Percentiles rank a stretch among this genome's conserved stretches.
phyloP scores from a whole-genome alignment of 1,284 basidiomycete genomes.

The Fistulina hepatica region DNA sequence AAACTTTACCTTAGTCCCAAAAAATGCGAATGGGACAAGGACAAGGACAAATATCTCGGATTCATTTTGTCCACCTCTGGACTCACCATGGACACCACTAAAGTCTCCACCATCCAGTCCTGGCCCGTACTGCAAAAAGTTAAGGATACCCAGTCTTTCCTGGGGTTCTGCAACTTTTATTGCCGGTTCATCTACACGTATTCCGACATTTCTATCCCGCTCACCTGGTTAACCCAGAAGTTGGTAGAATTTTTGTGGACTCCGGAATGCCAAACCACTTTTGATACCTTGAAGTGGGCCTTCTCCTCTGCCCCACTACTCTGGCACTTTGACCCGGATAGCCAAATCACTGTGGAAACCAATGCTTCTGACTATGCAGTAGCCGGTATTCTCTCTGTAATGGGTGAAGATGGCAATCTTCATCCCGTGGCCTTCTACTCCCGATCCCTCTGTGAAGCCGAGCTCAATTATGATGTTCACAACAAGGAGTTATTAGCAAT shows the following conservation, averaged over 20 bases:
- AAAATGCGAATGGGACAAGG: constrained; percentile 17
- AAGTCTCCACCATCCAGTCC: constrained; percentile 24
- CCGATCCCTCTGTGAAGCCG: constrained; percentile 19
- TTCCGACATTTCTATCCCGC: constrained; percentile 22
- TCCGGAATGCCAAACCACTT: constrained; percentile 15
- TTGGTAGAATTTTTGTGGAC: constrained; percentile 17
- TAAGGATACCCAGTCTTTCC: constrained; percentile 7
- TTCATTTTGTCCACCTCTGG: constrained; percentile 24
- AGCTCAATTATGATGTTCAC: constrained; percentile 33
- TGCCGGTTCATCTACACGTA: constrained; percentile 29
- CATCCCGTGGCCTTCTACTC: constrained; percentile 27
- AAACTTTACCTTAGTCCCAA: constrained; percentile 19
- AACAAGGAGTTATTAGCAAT: constrained; percentile 31
- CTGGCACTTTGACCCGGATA: constrained; percentile 24
- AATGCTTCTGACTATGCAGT: constrained; percentile 25
- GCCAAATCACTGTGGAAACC: constrained; percentile 21
- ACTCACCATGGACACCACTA: constrained; percentile 26
- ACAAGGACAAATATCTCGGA: constrained; percentile 30
- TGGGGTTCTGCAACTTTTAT: constrained; percentile 26
- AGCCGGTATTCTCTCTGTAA: constrained; percentile 14
- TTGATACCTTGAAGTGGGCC: constrained; percentile 21
- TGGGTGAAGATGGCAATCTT: constrained; percentile 12
- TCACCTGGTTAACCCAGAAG: constrained; percentile 23
- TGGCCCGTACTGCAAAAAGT: constrained; percentile 27
- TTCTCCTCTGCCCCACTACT: constrained; percentile 28